These are phyloP conservation scores for Porcisia deanei DNA, from an alignment of 208 protist species.

Conservation along the genomic window DNA sequence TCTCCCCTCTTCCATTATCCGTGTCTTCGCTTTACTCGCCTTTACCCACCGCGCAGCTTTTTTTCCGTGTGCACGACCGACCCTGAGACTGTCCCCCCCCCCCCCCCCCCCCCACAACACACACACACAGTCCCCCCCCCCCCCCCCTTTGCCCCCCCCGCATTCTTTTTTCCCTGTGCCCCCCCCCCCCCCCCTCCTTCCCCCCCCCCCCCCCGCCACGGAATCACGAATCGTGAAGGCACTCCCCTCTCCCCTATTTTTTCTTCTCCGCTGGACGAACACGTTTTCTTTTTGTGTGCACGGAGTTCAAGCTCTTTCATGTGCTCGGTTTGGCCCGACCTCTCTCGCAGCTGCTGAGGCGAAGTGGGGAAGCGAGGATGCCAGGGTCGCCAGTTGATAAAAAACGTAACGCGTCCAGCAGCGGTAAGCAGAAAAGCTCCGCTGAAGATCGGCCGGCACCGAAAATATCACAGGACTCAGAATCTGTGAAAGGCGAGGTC, in stretches of 20 bases:
- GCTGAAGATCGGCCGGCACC: background rate
- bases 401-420: background rate
- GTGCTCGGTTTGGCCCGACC: background rate
- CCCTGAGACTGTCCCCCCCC: background rate
- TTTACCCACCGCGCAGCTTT: background rate
- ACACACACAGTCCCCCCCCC: background rate
- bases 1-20: background rate
- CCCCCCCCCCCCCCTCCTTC: no score
- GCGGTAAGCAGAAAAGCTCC: background rate
- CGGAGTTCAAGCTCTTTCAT: background rate
- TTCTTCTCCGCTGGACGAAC: background rate
- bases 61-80: background rate
- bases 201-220: no score
- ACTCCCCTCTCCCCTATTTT: no score
- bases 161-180: background rate
- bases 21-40: background rate
- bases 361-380: background rate
- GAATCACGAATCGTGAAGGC: no score
- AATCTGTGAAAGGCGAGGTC: slow-evolving; percentile 1
- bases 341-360: background rate
- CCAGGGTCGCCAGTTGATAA: background rate
- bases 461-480: background rate
- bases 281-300: background rate
- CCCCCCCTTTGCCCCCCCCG: no score
- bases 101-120: background rate